Conservation (phyloP, 768 basidiomycete species). For the Panus rudis region DNA sequence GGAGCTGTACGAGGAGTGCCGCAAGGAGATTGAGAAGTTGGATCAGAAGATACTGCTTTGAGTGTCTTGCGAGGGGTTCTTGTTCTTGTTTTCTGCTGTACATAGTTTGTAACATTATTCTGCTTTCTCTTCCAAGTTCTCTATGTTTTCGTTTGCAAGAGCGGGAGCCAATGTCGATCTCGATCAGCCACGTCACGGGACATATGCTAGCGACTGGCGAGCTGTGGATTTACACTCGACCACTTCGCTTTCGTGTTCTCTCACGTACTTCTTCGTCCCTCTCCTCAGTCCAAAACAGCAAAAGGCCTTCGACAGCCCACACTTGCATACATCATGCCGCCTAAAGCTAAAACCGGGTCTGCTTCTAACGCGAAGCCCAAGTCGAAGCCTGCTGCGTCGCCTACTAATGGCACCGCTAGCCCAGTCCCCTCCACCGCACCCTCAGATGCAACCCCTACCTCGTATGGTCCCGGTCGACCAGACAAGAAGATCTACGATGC, state of each 20-base stretch:
- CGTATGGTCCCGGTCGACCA: slow-evolving; percentile 51
- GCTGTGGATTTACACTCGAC: slow-evolving; percentile 7
- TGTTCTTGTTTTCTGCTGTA: slow-evolving; percentile 7
- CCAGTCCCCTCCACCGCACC: slow-evolving; percentile 25
- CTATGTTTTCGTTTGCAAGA: slow-evolving; percentile 3
- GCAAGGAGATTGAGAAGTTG: slow-evolving; percentile 76
- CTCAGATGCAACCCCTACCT: slow-evolving; percentile 7
- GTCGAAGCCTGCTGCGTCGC: slow-evolving; percentile 31
- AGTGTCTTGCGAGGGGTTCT: slow-evolving; percentile 12
- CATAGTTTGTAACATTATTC: slow-evolving; percentile 8
- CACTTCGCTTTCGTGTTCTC: slow-evolving; percentile 15
- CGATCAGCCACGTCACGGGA: background rate
- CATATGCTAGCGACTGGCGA: slow-evolving; percentile 6
- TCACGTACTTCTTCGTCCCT: slow-evolving; percentile 20
- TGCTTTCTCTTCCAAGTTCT: slow-evolving; percentile 5
- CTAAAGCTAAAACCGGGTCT: slow-evolving; percentile 48
- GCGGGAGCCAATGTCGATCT: too few relatives aligned
- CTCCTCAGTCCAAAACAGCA: too few relatives aligned
- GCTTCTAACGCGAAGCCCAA: slow-evolving; percentile 32
- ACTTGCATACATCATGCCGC: slow-evolving; percentile 25
- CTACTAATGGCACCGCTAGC: slow-evolving; percentile 33
- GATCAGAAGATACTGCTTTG: slow-evolving; percentile 65
- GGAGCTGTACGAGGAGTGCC: slow-evolving; percentile 82
- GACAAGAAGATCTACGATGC: slow-evolving; percentile 81
- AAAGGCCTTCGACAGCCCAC: background rate